Evolutionary conservation across 2,329 filamentous ascomycete species (phyloP).

Genomic region (Xylaria sp.): DNA sequence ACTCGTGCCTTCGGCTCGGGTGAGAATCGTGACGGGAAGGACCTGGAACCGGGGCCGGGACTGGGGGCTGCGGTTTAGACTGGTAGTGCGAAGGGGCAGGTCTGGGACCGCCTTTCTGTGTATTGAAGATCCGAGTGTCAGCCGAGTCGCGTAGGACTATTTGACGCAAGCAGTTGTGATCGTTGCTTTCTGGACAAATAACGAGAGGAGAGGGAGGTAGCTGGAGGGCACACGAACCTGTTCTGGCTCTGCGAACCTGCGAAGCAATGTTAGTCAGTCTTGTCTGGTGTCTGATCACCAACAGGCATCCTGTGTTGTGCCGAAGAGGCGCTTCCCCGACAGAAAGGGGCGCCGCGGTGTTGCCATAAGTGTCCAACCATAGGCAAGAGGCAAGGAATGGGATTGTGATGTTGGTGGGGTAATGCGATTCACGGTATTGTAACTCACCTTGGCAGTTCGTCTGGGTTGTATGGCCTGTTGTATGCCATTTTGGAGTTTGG

Average conservation of each 20-base stretch:
- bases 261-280: slow-evolving; percentile 25
- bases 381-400: slow-evolving; percentile 3
- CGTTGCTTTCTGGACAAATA: neutral
- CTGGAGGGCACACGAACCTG: slow-evolving; percentile 47
- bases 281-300: slow-evolving; percentile 34
- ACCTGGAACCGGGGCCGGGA: slow-evolving; percentile 54
- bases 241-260: slow-evolving; percentile 64
- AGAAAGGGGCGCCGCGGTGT: neutral
- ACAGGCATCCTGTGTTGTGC: slow-evolving; percentile 12
- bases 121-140: slow-evolving; percentile 25
- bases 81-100: slow-evolving; percentile 57
- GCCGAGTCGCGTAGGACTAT: slow-evolving; percentile 26
- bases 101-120: slow-evolving; percentile 36
- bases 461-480: slow-evolving; percentile 91
- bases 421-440: slow-evolving; percentile 17
- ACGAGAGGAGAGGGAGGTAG: neutral
- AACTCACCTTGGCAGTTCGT: slow-evolving; percentile 89
- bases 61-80: slow-evolving; percentile 58
- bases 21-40: slow-evolving; percentile 48
- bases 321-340: slow-evolving; percentile 1
- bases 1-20: slow-evolving; percentile 37
- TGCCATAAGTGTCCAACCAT: slow-evolving; percentile 8
- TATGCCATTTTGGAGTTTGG: slow-evolving; percentile 78
- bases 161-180: neutral
- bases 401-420: slow-evolving; percentile 44